Conservation (phyloP, 805 yeast species). For the Komagataella populi region DNA sequence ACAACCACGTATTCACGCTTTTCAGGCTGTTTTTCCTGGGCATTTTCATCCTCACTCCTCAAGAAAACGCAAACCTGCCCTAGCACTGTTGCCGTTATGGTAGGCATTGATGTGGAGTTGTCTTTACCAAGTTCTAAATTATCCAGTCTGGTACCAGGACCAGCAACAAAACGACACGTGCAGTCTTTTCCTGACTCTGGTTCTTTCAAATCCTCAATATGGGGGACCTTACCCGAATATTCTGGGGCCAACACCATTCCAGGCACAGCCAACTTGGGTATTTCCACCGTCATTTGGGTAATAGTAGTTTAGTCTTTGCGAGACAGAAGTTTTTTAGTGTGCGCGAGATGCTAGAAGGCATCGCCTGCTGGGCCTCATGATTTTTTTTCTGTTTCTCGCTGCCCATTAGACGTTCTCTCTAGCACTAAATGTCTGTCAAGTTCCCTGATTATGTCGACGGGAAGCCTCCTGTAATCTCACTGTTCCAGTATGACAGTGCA, state of each 20-base stretch:
- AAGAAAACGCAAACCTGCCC: conserved; percentile 28
- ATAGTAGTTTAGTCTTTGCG: not conserved
- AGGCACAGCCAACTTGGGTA: conserved; percentile 40
- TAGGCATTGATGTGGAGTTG: conserved; percentile 17
- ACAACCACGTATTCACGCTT: conserved; percentile 4
- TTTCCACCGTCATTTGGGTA: conserved; percentile 4
- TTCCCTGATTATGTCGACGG: conserved; percentile 32
- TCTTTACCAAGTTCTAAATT: conserved; percentile 23
- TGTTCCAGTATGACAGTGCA: conserved; percentile 35
- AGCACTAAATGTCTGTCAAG: conserved; percentile 3
- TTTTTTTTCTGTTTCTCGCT: not conserved
- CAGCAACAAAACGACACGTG: conserved; percentile 32
- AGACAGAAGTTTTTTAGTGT: not conserved
- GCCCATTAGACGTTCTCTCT: not conserved
- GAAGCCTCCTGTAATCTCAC: conserved; percentile 30
- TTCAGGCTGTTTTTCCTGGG: conserved; percentile 5
- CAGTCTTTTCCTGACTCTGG: conserved; percentile 15
- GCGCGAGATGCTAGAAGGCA: not conserved
- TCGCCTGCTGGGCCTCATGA: not conserved
- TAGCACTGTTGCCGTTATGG: conserved; percentile 34
- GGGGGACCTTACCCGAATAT: conserved; percentile 8
- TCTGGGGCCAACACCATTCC: conserved; percentile 58
- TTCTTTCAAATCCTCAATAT: conserved; percentile 7
- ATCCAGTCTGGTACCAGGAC: conserved; percentile 41
- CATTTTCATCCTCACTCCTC: conserved; percentile 7